Evolutionary conservation across 2,329 filamentous ascomycete genomes (phyloP), one percentile per base, ranked within the genome.

Genomic region (Sarocladium strictum): DNA sequence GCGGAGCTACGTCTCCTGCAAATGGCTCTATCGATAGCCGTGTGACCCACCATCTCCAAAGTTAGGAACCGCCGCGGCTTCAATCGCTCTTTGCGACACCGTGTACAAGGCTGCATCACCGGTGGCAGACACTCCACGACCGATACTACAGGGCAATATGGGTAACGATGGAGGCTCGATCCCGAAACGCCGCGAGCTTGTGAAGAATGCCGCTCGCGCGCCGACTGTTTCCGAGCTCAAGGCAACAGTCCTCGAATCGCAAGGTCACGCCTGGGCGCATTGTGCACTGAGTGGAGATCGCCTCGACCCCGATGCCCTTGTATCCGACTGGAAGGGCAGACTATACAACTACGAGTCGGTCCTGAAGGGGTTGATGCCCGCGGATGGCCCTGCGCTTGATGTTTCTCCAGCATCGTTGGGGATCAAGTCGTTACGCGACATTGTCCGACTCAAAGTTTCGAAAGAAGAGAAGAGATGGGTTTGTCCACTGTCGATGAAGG

Each of bases 91-190:
- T n/a, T n/a, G n/a, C n/a, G n/a, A n/a, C n/a, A n/a, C n/a, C n/a
- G n/a, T n/a, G n/a, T n/a, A n/a, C n/a, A n/a, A n/a, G n/a, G n/a
- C n/a, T n/a, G n/a, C n/a, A 45, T 6, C 37, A 40, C 37, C 37
- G 9, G 40, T 23, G 7, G 5, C 24, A 11, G 6, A 23, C 15
- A 38, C 6, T n/a, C 35, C 9, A 38, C 35, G 35, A 21, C 10
- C 40, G 17, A 23, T 23, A 9, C 40, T 11, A 43, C 10, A n/a
- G 9, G 15, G n/a, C 43, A 67, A 53, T 63, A 97, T 99, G 94
- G 94, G 94, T 68, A 99, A 99, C 74, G 94, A 99, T 69, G 94
- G 94, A 62, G 94, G 94, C 68, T 93, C 90, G 62, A 99, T 99
- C 62, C 94, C 94, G 4, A 97, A 88, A 59, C 89, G 95, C 29